These are phyloP conservation scores for Mucor indicus DNA, from an alignment of 371 early-diverging fungal genomes.

Conservation along the genomic window DNA sequence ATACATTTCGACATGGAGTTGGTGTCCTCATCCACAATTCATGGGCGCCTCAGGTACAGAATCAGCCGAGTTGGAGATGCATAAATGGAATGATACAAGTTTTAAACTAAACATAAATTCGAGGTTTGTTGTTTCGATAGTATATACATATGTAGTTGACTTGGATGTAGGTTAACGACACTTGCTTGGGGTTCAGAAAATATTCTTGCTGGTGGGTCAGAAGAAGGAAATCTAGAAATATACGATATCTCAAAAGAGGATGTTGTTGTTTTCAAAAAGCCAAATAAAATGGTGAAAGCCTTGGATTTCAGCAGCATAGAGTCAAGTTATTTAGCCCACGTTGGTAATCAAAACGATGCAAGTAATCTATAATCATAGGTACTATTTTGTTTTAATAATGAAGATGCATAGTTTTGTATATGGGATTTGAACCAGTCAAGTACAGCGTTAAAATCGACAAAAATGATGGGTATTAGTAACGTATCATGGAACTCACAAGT, in stretches of 20 bases:
- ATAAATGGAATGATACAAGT: too few relatives aligned
- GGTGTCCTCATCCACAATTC: too few relatives aligned
- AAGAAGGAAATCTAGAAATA: conserved; percentile 87
- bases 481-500: conserved; percentile 94
- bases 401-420: conserved; percentile 49
- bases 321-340: conserved; percentile 84
- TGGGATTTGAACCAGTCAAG: conserved; percentile 91
- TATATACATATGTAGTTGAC: too few relatives aligned
- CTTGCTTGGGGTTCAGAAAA: conserved; percentile 78
- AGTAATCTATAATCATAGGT: not conserved
- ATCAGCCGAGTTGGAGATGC: too few relatives aligned
- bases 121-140: conserved; percentile 73
- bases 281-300: conserved; percentile 67
- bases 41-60: too few relatives aligned
- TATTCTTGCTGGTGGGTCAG: conserved; percentile 92
- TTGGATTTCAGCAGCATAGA: conserved; percentile 92
- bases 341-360: conserved; percentile 90
- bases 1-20: too few relatives aligned
- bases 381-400: not conserved
- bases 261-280: not conserved
- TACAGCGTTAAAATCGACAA: conserved; percentile 83
- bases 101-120: conserved; percentile 56
- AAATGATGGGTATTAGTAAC: conserved; percentile 83
- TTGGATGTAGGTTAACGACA: too few relatives aligned
- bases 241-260: conserved; percentile 58